Percentiles rank a stretch among this genome's conserved stretches.
These are phyloP conservation scores for Cicer pinnatifidum DNA, from an alignment of 306 rosid species.

Conservation along the genomic window DNA sequence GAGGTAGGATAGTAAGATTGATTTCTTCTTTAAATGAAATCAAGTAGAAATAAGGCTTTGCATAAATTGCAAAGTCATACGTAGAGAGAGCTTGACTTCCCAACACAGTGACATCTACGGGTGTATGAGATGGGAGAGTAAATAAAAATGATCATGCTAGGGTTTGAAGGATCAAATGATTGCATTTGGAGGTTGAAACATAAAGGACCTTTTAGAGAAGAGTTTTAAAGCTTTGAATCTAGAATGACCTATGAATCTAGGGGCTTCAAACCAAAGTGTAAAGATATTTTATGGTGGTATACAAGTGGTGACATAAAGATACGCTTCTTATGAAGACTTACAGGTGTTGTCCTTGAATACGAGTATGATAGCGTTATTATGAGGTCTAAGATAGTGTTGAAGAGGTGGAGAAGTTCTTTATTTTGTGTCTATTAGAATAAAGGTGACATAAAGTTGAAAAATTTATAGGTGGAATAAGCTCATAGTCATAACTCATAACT, in stretches of 20 bases:
- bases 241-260: background rate
- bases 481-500: background rate
- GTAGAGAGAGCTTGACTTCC: slow-evolving; percentile 3
- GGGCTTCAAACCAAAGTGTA: background rate
- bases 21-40: background rate
- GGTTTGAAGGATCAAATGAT: slow-evolving; percentile 25
- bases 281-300: background rate
- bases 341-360: background rate
- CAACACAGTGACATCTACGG: slow-evolving; percentile 1
- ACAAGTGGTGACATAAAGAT: background rate
- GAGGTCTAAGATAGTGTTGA: background rate
- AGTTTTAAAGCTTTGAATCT: background rate
- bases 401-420: background rate
- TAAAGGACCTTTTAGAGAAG: background rate
- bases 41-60: background rate
- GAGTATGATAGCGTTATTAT: background rate
- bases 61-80: background rate
- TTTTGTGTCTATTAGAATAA: background rate
- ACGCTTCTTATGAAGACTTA: background rate
- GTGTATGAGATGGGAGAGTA: background rate
- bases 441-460: background rate
- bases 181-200: background rate
- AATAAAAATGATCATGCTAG: slow-evolving; percentile 8
- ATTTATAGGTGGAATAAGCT: background rate
- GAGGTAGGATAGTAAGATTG: background rate